Base-by-base conservation (phyloP, 345 rosid genomes). In the Dipteronia dyeriana region DNA sequence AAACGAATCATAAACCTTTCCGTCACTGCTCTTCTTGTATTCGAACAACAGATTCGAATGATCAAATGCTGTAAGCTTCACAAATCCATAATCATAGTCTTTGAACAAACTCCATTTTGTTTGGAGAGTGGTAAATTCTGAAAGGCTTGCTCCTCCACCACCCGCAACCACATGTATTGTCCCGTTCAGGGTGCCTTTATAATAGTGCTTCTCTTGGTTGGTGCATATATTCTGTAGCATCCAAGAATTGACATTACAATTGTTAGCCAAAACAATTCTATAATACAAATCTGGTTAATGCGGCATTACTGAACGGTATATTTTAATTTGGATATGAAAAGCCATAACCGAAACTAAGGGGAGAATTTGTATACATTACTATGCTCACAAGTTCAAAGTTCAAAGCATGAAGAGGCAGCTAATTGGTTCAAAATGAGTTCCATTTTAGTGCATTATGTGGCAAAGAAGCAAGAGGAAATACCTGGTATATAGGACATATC, bases 161-260 rank as follows among this genome's bases (percentile, higher is more conserved):
- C 97, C 97, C 10, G 91, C 93, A 66, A 88, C 94, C 23, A 92
- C 76, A 73, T 90, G 92, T 62, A 92, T 90, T 3, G 97, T 92
- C 2, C 97, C 94, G 43, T 88, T 88, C 43, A 86, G 13, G 2
- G 71, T 22, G 66, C 94, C 92, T 43, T 84, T 86, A 38, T 88
- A 90, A 73, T 75, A 43, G 3, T 17, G 71, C 73, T 85, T 84
- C 86, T 90, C 97, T 72, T 85, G 17, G 63, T 41, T 85, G 12
- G 86, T 85, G 83, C 97, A 89, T n/a, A 75, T 69, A 81, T 89
- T 88, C 94, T 90, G 86, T 26, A 80, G 45, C 72, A 85, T 19
- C 12, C 11, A 26, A 68, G 25, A 23, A 53, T 70, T 19, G 26
- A 4, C 43, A 54, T 29, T 1, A 56, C 25, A 41, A 68, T 20